Conservation (phyloP, 2,329 filamentous ascomycete species). For the Diaporthe ilicicola region DNA sequence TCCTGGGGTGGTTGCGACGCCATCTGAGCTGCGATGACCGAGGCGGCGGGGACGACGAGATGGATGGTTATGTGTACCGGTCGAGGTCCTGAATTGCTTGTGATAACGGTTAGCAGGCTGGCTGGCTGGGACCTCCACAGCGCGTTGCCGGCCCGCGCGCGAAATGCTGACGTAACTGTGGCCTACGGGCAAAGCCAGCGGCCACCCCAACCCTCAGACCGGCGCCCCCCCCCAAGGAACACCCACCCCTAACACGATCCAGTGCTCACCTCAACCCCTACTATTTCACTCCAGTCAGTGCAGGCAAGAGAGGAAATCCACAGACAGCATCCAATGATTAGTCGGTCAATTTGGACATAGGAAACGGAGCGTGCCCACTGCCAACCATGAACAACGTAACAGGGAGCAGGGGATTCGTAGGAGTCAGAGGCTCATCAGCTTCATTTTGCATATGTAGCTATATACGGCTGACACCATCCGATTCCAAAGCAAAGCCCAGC, state of each 20-base stretch:
- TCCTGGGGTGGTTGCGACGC: slow-evolving; percentile 36
- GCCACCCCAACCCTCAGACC: too few relatives aligned
- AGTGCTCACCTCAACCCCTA: too few relatives aligned
- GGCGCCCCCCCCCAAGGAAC: background rate
- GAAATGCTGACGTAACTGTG: slow-evolving; percentile 15
- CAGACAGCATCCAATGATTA: too few relatives aligned
- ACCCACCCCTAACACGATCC: too few relatives aligned
- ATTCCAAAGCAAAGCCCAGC: background rate
- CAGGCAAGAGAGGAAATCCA: too few relatives aligned
- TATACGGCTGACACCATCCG: background rate
- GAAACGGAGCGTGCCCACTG: too few relatives aligned
- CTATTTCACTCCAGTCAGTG: too few relatives aligned
- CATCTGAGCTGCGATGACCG: slow-evolving; percentile 31
- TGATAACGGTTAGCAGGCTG: background rate
- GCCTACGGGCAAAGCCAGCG: too few relatives aligned
- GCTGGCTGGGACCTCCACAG: background rate
- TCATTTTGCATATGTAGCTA: background rate
- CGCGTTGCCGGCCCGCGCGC: background rate
- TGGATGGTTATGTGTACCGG: slow-evolving; percentile 16
- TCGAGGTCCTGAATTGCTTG: slow-evolving; percentile 4
- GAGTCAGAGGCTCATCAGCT: background rate
- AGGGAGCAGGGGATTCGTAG: background rate
- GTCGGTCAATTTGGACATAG: too few relatives aligned
- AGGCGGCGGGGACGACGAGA: slow-evolving; percentile 5
- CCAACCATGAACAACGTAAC: background rate